phyloP scores from a whole-genome alignment of 2,329 filamentous ascomycete genomes.

The Talaromyces atroroseus region DNA sequence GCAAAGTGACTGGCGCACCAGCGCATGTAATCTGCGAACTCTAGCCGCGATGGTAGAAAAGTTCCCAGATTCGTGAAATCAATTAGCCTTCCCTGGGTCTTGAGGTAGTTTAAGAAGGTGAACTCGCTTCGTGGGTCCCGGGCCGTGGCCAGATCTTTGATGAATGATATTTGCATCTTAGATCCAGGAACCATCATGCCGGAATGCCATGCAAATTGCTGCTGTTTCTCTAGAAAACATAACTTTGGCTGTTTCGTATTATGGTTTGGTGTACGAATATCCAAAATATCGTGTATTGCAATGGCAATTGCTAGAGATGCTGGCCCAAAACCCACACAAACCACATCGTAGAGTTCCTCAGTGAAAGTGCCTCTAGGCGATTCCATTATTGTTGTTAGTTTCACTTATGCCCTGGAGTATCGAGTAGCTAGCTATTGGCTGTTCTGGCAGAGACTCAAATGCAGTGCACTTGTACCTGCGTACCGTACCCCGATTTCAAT shows the following conservation, averaged over 20 bases:
- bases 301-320: slow-evolving; percentile 85
- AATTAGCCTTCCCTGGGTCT: slow-evolving; percentile 71
- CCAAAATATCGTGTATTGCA: slow-evolving; percentile 75
- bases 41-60: slow-evolving; percentile 76
- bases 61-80: slow-evolving; percentile 88
- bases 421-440: not conserved
- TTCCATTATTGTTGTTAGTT: not conserved
- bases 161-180: slow-evolving; percentile 96
- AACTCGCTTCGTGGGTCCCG: slow-evolving; percentile 84
- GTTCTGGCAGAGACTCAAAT: not conserved
- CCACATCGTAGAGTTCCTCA: slow-evolving; percentile 68
- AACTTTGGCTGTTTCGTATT: slow-evolving; percentile 56
- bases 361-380: not conserved
- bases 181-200: slow-evolving; percentile 92
- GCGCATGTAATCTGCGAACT: slow-evolving; percentile 92
- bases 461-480: not conserved
- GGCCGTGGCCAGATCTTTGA: slow-evolving; percentile 90
- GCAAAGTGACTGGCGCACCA: slow-evolving; percentile 84
- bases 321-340: slow-evolving; percentile 90
- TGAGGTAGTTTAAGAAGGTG: slow-evolving; percentile 92
- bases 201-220: slow-evolving; percentile 81
- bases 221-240: slow-evolving; percentile 81
- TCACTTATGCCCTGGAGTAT: not conserved
- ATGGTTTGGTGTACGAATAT: slow-evolving; percentile 35
- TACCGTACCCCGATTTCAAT: not conserved